Evolutionary conservation across 805 yeast genomes (phyloP).

Genomic region (Dipodascus albidus): DNA sequence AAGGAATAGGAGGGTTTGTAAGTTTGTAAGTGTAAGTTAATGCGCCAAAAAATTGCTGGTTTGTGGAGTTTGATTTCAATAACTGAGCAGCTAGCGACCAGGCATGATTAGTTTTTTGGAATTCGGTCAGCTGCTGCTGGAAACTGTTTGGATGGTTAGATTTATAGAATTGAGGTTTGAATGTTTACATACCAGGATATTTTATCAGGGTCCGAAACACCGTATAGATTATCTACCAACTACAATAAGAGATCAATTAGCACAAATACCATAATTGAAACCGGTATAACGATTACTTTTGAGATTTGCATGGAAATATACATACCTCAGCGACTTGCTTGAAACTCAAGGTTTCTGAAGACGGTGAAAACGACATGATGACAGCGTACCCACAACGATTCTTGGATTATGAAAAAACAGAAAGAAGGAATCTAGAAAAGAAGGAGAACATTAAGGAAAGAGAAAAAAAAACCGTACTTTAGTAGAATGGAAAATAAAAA

Average conservation of each 20-base stretch:
- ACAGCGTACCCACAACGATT: too few relatives aligned
- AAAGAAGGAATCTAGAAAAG: not conserved
- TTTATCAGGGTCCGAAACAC: conserved; percentile 6
- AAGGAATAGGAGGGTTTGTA: conserved; percentile 18
- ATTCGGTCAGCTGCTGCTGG: conserved; percentile 44
- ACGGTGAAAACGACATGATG: not conserved
- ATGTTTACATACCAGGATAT: not conserved
- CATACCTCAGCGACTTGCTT: not conserved
- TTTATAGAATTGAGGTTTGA: not conserved
- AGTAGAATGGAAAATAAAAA: not conserved
- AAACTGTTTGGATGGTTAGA: conserved; percentile 15
- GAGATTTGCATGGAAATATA: too few relatives aligned
- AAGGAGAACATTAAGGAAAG: not conserved
- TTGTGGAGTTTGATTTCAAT: conserved; percentile 24
- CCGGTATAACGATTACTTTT: too few relatives aligned
- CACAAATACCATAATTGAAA: too few relatives aligned
- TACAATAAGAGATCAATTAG: too few relatives aligned
- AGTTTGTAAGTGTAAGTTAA: conserved; percentile 60
- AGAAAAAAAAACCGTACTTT: not conserved
- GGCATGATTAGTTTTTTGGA: conserved; percentile 49
- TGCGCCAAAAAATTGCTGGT: conserved; percentile 64
- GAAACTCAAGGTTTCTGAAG: not conserved
- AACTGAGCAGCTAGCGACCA: conserved; percentile 45
- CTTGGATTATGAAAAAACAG: not conserved
- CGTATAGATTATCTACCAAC: conserved; percentile 10